Evolutionary conservation across 257 asterid genomes (phyloP), one percentile per base, ranked within the genome.

Genomic region (Solanum dulcamara): DNA sequence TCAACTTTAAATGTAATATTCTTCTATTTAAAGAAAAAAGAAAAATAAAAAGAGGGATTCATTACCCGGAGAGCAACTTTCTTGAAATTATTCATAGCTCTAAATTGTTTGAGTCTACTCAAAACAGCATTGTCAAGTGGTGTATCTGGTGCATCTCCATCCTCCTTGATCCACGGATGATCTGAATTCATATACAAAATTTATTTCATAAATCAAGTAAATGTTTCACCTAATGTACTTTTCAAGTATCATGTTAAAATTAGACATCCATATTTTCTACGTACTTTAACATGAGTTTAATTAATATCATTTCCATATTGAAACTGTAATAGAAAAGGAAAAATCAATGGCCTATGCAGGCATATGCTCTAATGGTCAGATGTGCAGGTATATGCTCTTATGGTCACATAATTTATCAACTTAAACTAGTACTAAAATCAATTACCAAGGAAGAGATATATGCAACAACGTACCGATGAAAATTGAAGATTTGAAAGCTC

Each of bases 141-240:
- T 2, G 92, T 88, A 67, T 93, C 97, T 42, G 97, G 97, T 60
- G 97, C 97, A 71, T 93, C 97, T 81, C 97, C 97, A 57, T 90
- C 97, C 86, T 93, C 97, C 91, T 93, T 93, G 81, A 93, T 93
- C 97, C 97, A 93, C 75, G 94, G 92, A 88, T 93, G 97, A 90
- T 93, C 97, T 70, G 50, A 4, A 35, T 93, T 13, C 79, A 28
- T 3, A 79, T 48, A 48, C 24, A 20, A 46, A 4, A 28, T 44
- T 77, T 71, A 38, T 6, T 6, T 60, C 17, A 64, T 13, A 64
- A 26, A 64, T 64, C 38, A 62, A 24, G 20, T 13, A 62, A 62
- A 20, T 20, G 15, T 53, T 48, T 48, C 55, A 48, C 1, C 22
- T 14, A 48, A 48, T 48, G 55, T 48, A 14, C 14, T 48, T 48